Evolutionary conservation across 164 flowering plant genomes (phyloP), one percentile per base, ranked within the genome.

Genomic region (Magnolia changhungtana): DNA sequence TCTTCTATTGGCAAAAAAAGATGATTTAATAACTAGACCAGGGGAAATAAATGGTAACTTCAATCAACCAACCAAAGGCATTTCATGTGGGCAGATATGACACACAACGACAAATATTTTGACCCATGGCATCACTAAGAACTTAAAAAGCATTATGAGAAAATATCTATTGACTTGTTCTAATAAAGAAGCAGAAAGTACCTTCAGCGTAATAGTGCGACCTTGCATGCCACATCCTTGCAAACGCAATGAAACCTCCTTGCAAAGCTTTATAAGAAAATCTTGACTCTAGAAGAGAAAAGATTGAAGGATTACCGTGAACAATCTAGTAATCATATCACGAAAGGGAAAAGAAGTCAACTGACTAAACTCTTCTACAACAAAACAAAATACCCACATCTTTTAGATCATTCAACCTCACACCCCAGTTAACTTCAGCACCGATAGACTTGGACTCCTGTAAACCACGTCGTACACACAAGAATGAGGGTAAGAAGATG

Each of bases 391-490:
- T 72, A 88, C 97, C 27, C n/a, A 93, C 99, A 89, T 94, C 97
- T 84, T 91, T 84, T 63, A 76, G 67, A 81, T 88, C 85, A 68
- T 85, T 89, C 85, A 96, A 92, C 85, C 98, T 85, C 82, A 94
- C 97, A 71, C 98, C 99, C 99, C 99, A 96, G 78, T 96, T 96
- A 52, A 96, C 95, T 81, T 96, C 99, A 75, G 99, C 99, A 52
- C 99, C 98, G 3, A 96, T 74, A 69, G 99, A 92, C 88, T 92
- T 96, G 87, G 86, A 90, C 75, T 90, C 99, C 98, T 96, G 88
- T 61, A 67, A 19, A 74, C 19, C 27, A 45, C 55, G 50, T 58
- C 51, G 63, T 11, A 52, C 31, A 20, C 71, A 68, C 19, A 27
- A 20, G 71, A 13, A 37, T 7, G 71, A n/a, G 8, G 71, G 13